Evolutionary conservation across 225 moss, liverwort and hornwort genomes (phyloP).

Genomic region (Polytrichum formosum): DNA sequence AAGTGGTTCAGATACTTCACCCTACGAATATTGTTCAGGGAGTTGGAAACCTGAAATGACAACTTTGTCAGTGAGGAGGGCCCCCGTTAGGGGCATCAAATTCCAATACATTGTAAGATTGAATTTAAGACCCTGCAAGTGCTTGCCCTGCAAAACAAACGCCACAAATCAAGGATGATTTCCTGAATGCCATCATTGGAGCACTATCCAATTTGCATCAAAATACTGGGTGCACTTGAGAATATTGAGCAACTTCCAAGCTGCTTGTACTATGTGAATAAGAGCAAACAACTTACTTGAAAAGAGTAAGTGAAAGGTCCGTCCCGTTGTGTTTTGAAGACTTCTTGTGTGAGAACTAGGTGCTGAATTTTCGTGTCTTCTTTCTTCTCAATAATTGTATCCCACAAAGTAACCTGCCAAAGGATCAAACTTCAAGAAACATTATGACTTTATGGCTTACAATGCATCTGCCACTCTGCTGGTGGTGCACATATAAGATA

Average conservation of each 20-base stretch:
- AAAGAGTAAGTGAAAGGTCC: constrained; percentile 65
- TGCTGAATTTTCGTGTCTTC: constrained; percentile 73
- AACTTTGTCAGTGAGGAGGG: constrained; percentile 67
- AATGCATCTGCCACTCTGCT: no score
- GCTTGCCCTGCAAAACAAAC: constrained; percentile 52
- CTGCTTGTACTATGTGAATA: no score
- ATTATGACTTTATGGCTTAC: no score
- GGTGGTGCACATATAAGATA: no score
- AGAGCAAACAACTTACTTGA: constrained; percentile 44
- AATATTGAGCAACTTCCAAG: no score
- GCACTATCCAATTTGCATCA: no score
- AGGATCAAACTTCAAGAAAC: background rate
- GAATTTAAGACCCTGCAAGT: constrained; percentile 77
- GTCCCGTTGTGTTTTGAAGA: constrained; percentile 30
- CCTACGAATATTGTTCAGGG: constrained; percentile 44
- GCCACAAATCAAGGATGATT: no score
- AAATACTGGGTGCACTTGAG: no score
- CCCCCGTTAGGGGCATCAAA: constrained; percentile 89
- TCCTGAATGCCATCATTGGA: no score
- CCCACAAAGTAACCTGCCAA: constrained; percentile 56
- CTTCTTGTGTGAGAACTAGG: constrained; percentile 43
- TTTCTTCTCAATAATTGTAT: constrained; percentile 85
- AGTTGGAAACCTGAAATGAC: constrained; percentile 82
- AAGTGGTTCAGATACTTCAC: no score
- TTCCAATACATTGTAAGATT: constrained; percentile 98